Percentiles rank a stretch among this genome's conserved stretches.
Conservation (phyloP, 176 grass and related monocot genomes). For the Miscanthus lutarioriparius region DNA sequence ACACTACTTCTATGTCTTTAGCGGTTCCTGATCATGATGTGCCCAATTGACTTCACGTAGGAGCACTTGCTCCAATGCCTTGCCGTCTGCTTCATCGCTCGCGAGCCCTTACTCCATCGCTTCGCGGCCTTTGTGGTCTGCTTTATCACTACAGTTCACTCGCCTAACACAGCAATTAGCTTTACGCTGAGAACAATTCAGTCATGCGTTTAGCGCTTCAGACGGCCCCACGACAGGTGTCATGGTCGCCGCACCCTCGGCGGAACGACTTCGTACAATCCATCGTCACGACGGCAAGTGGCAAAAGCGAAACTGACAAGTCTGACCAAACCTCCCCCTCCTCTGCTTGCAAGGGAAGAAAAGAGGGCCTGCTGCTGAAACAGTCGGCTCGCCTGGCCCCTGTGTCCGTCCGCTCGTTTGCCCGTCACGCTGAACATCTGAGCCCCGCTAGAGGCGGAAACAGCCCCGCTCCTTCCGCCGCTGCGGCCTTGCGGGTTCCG, state of each 20-base stretch:
- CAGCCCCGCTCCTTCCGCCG: background rate
- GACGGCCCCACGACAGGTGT: background rate
- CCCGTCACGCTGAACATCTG: constrained; percentile 41
- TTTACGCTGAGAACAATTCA: background rate
- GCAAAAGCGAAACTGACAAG: background rate
- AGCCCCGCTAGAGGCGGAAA: background rate
- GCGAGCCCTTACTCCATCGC: too few species aligned
- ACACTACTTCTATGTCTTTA: too few species aligned
- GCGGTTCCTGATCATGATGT: too few species aligned
- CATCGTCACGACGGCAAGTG: background rate
- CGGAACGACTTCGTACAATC: background rate
- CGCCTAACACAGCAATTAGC: background rate
- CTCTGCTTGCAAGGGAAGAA: constrained; percentile 36
- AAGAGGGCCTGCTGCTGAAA: background rate
- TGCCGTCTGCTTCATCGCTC: too few species aligned
- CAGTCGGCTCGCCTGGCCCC: background rate
- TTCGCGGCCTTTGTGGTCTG: too few species aligned
- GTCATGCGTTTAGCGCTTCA: background rate
- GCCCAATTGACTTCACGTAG: too few species aligned
- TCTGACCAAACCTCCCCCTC: background rate
- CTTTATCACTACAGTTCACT: too few species aligned
- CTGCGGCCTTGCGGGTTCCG: constrained; percentile 18
- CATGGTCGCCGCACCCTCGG: background rate
- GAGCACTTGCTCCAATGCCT: too few species aligned
- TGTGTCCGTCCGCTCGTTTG: background rate